Base-by-base conservation (phyloP, 768 basidiomycete species). In the Boletus bicolor region DNA sequence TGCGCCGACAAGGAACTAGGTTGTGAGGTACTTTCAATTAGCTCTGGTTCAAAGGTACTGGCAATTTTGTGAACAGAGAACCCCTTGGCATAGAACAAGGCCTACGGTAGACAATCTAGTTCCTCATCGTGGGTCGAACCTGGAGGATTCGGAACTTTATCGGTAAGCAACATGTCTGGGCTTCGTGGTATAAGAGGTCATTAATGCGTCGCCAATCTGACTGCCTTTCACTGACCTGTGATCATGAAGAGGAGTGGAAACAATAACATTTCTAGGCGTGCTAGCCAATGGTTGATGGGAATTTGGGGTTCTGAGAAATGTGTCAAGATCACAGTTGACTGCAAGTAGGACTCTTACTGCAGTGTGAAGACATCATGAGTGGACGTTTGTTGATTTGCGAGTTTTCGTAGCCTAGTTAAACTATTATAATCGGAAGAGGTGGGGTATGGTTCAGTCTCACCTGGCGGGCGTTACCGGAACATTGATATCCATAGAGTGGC, bases 21-120 rank as follows among this genome's bases (percentile, higher is more conserved):
- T 17, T 52, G 42, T 21, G 30, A 5, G 5, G n/a, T 24, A 15
- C 21, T n/a, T 41, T 58, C 59, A 7, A 32, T 32, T 3, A 26
- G n/a, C 21, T 61, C 58, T 21, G 48, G 49, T 49, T 61, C 57
- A 50, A 64, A 60, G 30, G 54, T 67, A 7, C 64, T 66, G 12
- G 14, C 1, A 8, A 32, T 15, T 7, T 28, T 15, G 32, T 50
- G 14, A 58, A 48, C 8, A 10, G 42, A 50, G 19, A 11, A 5
- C 21, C 28, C 17, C 15, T 32, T 32, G 7, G 11, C 1, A 34
- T 19, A 42, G 19, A 42, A 42, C 11, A 45, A 44, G 14, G 6
- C 67, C 24, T 53, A 63, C 63, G 64, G 66, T 52, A 68, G 41
- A 52, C 9, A 57, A 51, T 63, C 60, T 8, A 37, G 28, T 39